These are phyloP conservation scores for Russula sp. DNA, from an alignment of 768 basidiomycete genomes.

Conservation along the genomic window DNA sequence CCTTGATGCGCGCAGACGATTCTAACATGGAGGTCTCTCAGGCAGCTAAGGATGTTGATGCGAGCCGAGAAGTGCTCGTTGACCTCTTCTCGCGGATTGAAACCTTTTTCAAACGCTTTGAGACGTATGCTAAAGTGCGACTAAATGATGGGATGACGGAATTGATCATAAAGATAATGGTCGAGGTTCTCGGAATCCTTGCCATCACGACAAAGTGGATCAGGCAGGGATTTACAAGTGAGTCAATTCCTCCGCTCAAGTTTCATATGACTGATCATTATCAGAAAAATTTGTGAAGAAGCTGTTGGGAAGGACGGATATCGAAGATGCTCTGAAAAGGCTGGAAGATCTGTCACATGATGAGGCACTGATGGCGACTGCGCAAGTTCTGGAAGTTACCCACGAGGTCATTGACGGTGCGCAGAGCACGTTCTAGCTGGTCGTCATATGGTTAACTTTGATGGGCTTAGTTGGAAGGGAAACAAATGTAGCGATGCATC, in stretches of 20 bases:
- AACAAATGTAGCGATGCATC: neutral
- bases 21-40: neutral
- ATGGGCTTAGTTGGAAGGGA: neutral
- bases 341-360: too few relatives aligned
- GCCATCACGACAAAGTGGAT: neutral
- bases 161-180: neutral
- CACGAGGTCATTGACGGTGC: neutral
- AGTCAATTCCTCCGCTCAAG: neutral
- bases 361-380: neutral
- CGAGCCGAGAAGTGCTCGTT: neutral
- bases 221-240: neutral
- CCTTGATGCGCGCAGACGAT: neutral
- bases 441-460: neutral
- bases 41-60: neutral
- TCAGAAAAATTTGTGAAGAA: neutral
- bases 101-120: neutral
- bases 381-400: neutral
- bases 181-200: slow-evolving; percentile 2
- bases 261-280: neutral
- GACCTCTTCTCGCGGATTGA: slow-evolving; percentile 8
- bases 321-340: too few relatives aligned
- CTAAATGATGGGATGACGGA: neutral
- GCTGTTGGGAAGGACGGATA: too few relatives aligned
- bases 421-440: neutral
- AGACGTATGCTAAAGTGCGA: neutral